Percentiles rank a stretch among this genome's conserved stretches.
Evolutionary conservation across 2,329 filamentous ascomycete genomes (phyloP).

Genomic region (Moelleriella libera): DNA sequence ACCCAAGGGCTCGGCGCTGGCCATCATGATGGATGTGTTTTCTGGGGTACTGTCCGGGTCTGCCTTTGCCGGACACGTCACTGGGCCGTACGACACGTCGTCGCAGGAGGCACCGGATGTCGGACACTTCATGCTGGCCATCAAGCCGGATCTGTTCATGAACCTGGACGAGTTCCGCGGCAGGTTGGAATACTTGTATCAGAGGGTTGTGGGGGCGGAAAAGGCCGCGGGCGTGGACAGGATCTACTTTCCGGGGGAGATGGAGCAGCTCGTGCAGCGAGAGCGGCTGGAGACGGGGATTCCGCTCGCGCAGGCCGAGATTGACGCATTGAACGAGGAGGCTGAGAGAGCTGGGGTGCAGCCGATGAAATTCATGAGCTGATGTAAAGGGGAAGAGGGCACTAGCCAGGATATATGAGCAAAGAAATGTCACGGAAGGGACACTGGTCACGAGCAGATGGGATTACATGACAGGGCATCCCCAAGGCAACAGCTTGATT

Average conservation of each 20-base stretch:
- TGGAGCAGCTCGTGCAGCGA: slow-evolving; percentile 40
- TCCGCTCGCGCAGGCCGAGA: slow-evolving; percentile 40
- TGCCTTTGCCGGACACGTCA: slow-evolving; percentile 66
- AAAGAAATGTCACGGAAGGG: no score
- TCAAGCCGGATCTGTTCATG: slow-evolving; percentile 67
- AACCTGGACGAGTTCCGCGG: slow-evolving; percentile 52
- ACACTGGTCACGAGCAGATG: no score
- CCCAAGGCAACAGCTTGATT: no score
- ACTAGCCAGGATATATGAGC: not conserved
- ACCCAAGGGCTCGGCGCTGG: slow-evolving; percentile 62
- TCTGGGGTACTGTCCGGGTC: slow-evolving; percentile 65
- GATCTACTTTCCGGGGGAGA: slow-evolving; percentile 48
- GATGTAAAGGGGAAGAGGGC: not conserved
- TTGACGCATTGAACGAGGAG: slow-evolving; percentile 40
- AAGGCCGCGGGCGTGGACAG: slow-evolving; percentile 41
- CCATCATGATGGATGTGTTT: slow-evolving; percentile 85
- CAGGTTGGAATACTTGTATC: slow-evolving; percentile 42
- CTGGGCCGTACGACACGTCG: slow-evolving; percentile 60
- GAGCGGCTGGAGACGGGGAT: slow-evolving; percentile 41
- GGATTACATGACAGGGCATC: no score
- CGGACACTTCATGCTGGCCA: slow-evolving; percentile 58
- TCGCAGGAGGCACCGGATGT: slow-evolving; percentile 46
- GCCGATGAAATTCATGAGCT: slow-evolving; percentile 4
- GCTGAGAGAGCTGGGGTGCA: slow-evolving; percentile 27
- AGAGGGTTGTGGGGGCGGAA: slow-evolving; percentile 36